These are phyloP conservation scores for Psidium friedrichsthalianum DNA, from an alignment of 345 rosid genomes.

Conservation along the genomic window DNA sequence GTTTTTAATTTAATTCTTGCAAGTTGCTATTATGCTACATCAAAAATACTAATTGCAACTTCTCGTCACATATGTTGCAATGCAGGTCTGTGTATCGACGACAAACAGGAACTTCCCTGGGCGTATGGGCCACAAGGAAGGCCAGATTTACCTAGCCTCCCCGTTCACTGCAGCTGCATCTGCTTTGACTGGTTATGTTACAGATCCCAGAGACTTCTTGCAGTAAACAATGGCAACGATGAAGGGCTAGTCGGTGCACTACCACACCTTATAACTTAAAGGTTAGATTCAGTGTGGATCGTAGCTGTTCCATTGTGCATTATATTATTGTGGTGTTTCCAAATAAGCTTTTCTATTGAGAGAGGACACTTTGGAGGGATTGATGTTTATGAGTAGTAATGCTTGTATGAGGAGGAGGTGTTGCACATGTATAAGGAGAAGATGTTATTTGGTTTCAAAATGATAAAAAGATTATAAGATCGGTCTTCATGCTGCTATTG, in stretches of 20 bases:
- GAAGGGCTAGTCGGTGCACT: not conserved
- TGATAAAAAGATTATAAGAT: not conserved
- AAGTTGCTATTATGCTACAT: not conserved
- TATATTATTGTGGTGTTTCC: not conserved
- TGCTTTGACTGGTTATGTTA: conserved; percentile 83
- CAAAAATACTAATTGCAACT: not conserved
- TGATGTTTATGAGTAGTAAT: not conserved
- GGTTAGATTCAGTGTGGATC: not conserved
- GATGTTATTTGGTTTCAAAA: not conserved
- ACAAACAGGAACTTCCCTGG: conserved; percentile 99
- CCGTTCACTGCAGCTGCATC: conserved; percentile 97
- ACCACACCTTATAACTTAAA: not conserved
- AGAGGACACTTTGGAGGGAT: not conserved
- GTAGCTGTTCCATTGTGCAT: not conserved
- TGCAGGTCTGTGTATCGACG: conserved; percentile 65
- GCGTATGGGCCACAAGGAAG: conserved; percentile 99
- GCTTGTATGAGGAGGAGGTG: not conserved
- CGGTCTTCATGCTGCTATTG: not conserved
- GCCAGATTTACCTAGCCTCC: conserved; percentile 90
- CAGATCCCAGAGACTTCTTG: conserved; percentile 98
- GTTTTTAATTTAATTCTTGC: not conserved
- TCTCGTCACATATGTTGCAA: not conserved
- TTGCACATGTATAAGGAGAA: not conserved
- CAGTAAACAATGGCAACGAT: conserved; percentile 15
- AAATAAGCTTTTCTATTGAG: not conserved